Base-by-base conservation (phyloP, 2,329 filamentous ascomycete genomes). In the Aspergillus hortae region DNA sequence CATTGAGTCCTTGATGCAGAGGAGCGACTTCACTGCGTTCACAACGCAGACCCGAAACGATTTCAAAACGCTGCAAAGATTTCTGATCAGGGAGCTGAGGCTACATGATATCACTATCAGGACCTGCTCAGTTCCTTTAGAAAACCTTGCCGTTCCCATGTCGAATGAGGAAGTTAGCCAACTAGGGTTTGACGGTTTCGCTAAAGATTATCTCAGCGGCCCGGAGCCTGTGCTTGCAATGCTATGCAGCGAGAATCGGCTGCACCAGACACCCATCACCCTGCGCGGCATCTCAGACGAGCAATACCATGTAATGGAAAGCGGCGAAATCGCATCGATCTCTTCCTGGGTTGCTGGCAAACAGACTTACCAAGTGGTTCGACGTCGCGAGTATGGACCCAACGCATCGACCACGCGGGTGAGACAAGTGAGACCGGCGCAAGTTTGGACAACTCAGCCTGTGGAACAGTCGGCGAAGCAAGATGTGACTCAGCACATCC, bases 211-310 rank as follows among this genome's bases (percentile, higher is more conserved):
- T 53, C 67, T 99, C 5, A 80, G 86, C 32, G 94, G 92, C 0
- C 95, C 95, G 0, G 84, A 87, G 1, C 81, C 89, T 1, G 89
- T 99, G 1, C 74, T 97, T 32, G 87, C 90, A 6, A 94, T 95
- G 88, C 81, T 99, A 19, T 96, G 91, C 69, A 81, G 84, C 11
- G 86, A 89, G 59, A 83, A 80, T 52, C 80, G 76, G 48, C 70
- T 96, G 6, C 84, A 95, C 61, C 74, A 77, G 23, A 86, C 86
- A 5, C 90, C 84, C 0, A 80, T 92, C 42, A 77, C 82, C 14
- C 74, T 85, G 12, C 69, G 68, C 4, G 83, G 89, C 9, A 83
- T 92, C 32, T 81, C 70, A 2, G 81, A 89, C 30, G 77, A 81
- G 36, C 85, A 90, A 60, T 90, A 86, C 62, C 77, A 87, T n/a